Base-by-base conservation (phyloP, 2,329 filamentous ascomycete species). In the Shiraia sp. region DNA sequence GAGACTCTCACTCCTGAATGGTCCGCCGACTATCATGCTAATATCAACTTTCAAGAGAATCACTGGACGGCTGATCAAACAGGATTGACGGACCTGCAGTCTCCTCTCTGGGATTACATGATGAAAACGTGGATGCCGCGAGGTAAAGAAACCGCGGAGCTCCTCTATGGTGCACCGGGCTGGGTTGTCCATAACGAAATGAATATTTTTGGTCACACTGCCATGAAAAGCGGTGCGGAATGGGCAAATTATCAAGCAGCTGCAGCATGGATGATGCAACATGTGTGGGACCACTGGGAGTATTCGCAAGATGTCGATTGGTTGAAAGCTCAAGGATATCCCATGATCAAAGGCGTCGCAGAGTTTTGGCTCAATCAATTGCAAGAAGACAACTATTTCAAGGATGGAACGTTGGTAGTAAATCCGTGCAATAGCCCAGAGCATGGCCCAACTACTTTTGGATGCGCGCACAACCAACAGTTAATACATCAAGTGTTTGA, bases 21-120 rank as follows among this genome's bases (percentile, higher is more conserved):
- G 80, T 72, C 73, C 10, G 74, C 69, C 2, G 79, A 83, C 50
- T 83, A 81, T 41, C 79, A 81, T 37, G 69, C 74, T 27, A 79
- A 83, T 46, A 82, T 83, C 53, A 83, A 83, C 42, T 42, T 82
- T 0, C 78, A 83, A 49, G 83, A 82, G 80, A 83, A 82, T 44
- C 75, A 82, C 51, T 83, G 80, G 80, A 55, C 66, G 2, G 73
- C 75, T 2, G 78, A 81, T 24, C 72, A 79, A 37, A 79, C 77
- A 0, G 79, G 78, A 0, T 62, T 82, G 0, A 72, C 70, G 0
- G 64, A 63, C 1, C 68, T 78, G 1, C 72, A 78, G 32, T 57
- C 62, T 0, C 72, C 75, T 0, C 59, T 80, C 0, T 82, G 76
- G 72, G 64, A 75, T 6, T 81, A 78, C 40, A 81, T 83, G 64